A percentile compares a stretch with the other conserved stretches of the same genome.
Evolutionary conservation across 441 rosid genomes (phyloP).

Genomic region (Gossypium schwendimanii): DNA sequence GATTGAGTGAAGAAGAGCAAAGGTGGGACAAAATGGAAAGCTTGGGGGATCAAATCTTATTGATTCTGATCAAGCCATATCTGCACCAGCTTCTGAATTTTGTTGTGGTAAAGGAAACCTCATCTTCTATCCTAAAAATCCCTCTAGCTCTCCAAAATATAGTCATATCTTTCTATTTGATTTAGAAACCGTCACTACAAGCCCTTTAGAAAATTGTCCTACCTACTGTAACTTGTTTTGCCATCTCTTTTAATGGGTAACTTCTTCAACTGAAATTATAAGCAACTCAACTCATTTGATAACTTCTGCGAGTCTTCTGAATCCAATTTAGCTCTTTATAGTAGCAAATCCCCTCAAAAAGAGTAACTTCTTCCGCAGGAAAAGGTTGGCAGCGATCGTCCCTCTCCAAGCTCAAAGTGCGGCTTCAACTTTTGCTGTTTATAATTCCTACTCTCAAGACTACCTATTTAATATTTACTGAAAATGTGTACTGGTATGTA

Average conservation of each 20-base stretch:
- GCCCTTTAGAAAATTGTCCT: neutral
- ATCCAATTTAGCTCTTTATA: neutral
- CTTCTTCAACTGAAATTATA: neutral
- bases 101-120: constrained; percentile 4
- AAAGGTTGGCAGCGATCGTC: neutral
- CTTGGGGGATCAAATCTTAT: neutral
- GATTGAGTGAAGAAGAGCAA: neutral
- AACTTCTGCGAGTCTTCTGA: neutral
- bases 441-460: no score
- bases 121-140: neutral
- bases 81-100: constrained; percentile 3
- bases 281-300: neutral
- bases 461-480: constrained; percentile 3
- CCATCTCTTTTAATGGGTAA: neutral
- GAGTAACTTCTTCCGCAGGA: neutral
- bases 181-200: neutral
- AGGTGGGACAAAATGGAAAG: neutral
- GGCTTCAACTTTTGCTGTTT: neutral
- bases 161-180: neutral
- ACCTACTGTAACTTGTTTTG: neutral
- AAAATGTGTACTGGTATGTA: neutral
- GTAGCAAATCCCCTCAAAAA: neutral
- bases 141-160: neutral
- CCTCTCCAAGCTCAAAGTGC: neutral
- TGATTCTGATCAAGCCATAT: neutral